These are phyloP conservation scores for Helotiales sp. DNA, from an alignment of 2,329 filamentous ascomycete genomes.

Conservation along the genomic window DNA sequence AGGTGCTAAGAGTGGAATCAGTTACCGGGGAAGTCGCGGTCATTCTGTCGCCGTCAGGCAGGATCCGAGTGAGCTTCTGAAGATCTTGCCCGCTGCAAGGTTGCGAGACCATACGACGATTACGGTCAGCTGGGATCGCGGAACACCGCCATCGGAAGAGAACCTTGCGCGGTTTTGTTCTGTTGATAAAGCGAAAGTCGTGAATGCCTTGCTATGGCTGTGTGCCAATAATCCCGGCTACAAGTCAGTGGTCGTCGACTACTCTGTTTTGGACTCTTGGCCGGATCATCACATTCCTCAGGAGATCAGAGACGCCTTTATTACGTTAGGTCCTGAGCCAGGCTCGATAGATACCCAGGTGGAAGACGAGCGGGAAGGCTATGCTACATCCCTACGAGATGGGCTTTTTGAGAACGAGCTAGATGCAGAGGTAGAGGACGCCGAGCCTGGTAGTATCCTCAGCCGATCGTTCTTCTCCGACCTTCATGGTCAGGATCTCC, in stretches of 20 bases:
- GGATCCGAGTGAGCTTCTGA: too few species aligned
- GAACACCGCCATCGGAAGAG: too few species aligned
- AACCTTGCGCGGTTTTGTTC: too few species aligned
- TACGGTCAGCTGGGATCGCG: too few species aligned
- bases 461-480: constrained; percentile 26
- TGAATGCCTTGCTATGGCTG: constrained; percentile 23
- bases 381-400: constrained; percentile 19
- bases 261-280: constrained; percentile 24
- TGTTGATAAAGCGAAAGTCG: background rate
- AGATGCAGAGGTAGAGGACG: constrained; percentile 11
- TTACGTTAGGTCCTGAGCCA: constrained; percentile 22
- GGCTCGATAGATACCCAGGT: constrained; percentile 15
- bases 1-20: too few species aligned
- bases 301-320: constrained; percentile 25
- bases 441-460: constrained; percentile 20
- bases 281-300: constrained; percentile 27
- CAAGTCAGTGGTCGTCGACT: constrained; percentile 20
- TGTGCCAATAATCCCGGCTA: constrained; percentile 23
- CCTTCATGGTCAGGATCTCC: constrained; percentile 25
- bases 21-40: too few species aligned
- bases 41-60: too few species aligned
- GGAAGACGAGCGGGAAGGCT: constrained; percentile 22
- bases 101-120: too few species aligned
- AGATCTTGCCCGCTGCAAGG: too few species aligned
- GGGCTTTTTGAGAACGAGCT: constrained; percentile 18